Base-by-base conservation (phyloP, 257 asterid species). In the Plantago elongata region DNA sequence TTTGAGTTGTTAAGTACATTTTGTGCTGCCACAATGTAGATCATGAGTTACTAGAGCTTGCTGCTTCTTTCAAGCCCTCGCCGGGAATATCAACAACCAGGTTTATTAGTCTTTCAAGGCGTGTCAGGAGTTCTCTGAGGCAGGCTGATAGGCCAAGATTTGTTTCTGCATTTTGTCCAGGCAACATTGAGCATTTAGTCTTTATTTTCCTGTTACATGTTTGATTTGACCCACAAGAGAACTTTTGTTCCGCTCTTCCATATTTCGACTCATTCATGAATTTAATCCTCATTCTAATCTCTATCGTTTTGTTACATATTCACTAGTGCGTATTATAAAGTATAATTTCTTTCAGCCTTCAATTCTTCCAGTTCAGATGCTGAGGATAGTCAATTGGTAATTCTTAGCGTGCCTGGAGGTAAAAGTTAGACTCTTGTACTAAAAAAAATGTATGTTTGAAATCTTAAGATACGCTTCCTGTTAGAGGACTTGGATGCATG, bases 361-460 rank as follows among this genome's bases (percentile, higher is more conserved):
- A 13, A 71, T 93, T 70, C 97, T 93, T 83, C 99, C 99, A 13
- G 63, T 93, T 75, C 99, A 93, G 84, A 85, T 87, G 63, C 72
- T 93, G 77, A 82, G 91, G 83, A 85, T 93, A 62, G 99, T 57
- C 96, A 93, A 76, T 78, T 93, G 79, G 94, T 79, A 64, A 81
- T 87, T 79, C 94, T 90, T 66, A 78, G 82, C 62, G 96, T 85
- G 50, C 97, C 96, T 73, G 99, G 99, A 83, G 98, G 97, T 89
- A 83, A 50, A 63, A 38, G 47, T 58, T 57, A 50, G 56, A 15
- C 1, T 61, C 29, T 50, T 47, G 14, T 17, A 48, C 54, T 0
- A 17, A 7, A 22, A 15, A 13, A 1, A 16, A 13, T 61, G n/a
- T n/a, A n/a, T n/a, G 60, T 47, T 57, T 15, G n/a, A 49, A 49